phyloP scores from a whole-genome alignment of 2,329 filamentous ascomycete genomes.

The Pyrenochaeta sp. region DNA sequence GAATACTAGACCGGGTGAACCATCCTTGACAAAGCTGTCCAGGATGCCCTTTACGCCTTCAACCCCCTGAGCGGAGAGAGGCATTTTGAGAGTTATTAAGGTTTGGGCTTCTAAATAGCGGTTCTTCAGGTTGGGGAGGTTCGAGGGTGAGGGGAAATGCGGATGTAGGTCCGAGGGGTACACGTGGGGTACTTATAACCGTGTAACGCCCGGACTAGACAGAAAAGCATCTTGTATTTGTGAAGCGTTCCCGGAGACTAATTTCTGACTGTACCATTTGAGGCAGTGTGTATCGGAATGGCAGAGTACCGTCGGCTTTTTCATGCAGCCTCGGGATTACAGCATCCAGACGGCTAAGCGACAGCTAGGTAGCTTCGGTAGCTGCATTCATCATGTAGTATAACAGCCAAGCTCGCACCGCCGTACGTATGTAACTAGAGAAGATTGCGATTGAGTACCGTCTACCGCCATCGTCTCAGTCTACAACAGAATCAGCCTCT shows the following conservation, averaged over 20 bases:
- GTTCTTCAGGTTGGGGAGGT: not conserved
- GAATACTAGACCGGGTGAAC: conserved; percentile 56
- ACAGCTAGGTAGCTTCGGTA: no score
- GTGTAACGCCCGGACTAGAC: not conserved
- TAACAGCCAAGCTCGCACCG: not conserved
- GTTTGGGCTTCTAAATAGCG: not conserved
- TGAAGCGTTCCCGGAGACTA: not conserved
- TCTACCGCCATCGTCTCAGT: no score
- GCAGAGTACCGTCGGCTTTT: not conserved
- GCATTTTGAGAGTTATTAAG: conserved; percentile 28
- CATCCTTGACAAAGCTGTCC: conserved; percentile 38
- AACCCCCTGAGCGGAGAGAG: conserved; percentile 38
- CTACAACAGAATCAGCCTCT: no score
- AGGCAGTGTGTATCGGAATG: not conserved
- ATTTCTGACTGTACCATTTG: not conserved
- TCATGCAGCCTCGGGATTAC: not conserved
- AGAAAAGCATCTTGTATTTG: not conserved
- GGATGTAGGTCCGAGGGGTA: not conserved
- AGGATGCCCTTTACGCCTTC: conserved; percentile 50
- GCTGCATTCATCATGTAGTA: not conserved
- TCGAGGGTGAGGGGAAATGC: conserved; percentile 2
- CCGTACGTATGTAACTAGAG: not conserved
- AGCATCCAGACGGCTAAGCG: no score
- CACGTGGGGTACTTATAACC: not conserved
- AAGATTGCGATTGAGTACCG: no score